phyloP scores from a whole-genome alignment of 1,284 basidiomycete genomes.

The Dichomitus squalens region DNA sequence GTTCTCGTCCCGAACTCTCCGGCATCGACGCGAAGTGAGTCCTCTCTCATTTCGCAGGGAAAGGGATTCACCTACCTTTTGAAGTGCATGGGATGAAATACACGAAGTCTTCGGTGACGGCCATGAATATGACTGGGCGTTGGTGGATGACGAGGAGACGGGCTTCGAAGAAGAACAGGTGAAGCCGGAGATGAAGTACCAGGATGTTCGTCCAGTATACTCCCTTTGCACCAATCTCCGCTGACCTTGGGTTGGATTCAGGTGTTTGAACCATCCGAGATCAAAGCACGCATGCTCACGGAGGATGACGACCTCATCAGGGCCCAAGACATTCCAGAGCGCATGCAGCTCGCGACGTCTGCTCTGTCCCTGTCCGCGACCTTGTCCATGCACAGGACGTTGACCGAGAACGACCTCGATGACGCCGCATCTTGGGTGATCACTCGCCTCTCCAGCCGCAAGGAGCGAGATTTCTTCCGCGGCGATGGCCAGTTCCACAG shows the following conservation, averaged over 20 bases:
- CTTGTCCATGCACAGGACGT: constrained; percentile 66
- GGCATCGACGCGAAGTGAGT: constrained; percentile 89
- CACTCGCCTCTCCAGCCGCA: constrained; percentile 79
- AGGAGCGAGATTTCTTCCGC: constrained; percentile 76
- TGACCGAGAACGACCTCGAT: constrained; percentile 73
- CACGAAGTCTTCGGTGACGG: constrained; percentile 98
- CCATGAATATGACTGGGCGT: constrained; percentile 94
- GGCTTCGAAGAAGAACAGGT: constrained; percentile 60
- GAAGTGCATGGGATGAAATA: constrained; percentile 95
- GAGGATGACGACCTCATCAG: constrained; percentile 96
- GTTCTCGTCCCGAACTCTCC: constrained; percentile 73
- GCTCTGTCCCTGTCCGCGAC: constrained; percentile 74
- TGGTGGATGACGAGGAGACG: constrained; percentile 75
- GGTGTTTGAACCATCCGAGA: constrained; percentile 99
- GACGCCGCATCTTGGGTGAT: constrained; percentile 91
- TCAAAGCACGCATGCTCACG: constrained; percentile 88
- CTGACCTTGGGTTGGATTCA: constrained; percentile 33
- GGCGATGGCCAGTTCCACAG: constrained; percentile 58
- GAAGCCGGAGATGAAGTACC: constrained; percentile 82
- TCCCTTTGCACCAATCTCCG: constrained; percentile 7
- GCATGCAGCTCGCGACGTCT: constrained; percentile 93
- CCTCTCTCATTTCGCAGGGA: constrained; percentile 4
- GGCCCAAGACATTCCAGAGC: constrained; percentile 90
- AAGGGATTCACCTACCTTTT: constrained; percentile 23
- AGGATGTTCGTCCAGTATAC: constrained; percentile 67